Base-by-base conservation (phyloP, 148 eudicot genomes). In the Amaranthus cruentus region DNA sequence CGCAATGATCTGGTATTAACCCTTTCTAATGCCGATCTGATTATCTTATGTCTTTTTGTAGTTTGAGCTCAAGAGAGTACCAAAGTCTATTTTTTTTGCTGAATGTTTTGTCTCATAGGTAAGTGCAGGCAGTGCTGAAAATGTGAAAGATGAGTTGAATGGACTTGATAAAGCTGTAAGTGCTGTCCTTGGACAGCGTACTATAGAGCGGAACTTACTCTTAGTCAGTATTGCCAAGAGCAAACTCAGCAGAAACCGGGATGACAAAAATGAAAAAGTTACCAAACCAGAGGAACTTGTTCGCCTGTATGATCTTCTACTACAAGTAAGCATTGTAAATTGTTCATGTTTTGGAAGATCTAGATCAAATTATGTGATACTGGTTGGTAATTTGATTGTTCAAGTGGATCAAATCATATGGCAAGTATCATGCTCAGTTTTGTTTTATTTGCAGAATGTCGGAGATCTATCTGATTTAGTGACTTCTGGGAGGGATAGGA, bases 241-340 rank as follows among this genome's bases (percentile, higher is more conserved):
- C 80, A 95, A 91, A 77, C 88, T 92, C 73, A 84, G 76, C 38
- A 90, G 81, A 82, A 80, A 58, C 73, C 91, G 88, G 67, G 97
- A 88, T 78, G 98, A 90, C 51, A 92, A 86, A 81, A 92, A 77
- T 82, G 93, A 90, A 74, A 88, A 85, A 74, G 83, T 86, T 51
- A 87, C 97, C 68, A 94, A 91, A 79, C 96, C 98, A 12, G 98
- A 94, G 84, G 98, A 94, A 82, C 93, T 94, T 83, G 97, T 94
- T 72, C 87, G 97, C 70, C 69, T 94, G 75, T 91, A 84, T 78
- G 96, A 94, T 85, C 91, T 94, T 58, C 83, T 91, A 47, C 81
- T 90, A 70, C 98, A 91, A 87, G 98, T 91, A 80, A 87, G 66
- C 58, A 61, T 4, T 18, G 49, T 42, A 6, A 47, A 11, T 63